Conservation (phyloP, 768 basidiomycete genomes). For the Dacryopinax spathularia region DNA sequence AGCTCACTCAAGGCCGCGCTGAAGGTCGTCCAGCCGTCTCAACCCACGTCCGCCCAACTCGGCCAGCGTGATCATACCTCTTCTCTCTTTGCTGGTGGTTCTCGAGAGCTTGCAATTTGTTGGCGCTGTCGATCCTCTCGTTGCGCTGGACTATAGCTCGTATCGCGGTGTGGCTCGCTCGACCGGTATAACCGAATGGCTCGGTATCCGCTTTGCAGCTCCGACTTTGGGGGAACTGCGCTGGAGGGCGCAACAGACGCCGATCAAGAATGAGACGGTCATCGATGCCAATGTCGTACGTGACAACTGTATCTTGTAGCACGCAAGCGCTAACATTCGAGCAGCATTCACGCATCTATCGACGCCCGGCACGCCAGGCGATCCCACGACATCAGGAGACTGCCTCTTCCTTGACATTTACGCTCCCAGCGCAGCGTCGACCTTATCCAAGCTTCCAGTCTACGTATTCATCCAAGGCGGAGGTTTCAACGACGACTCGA, state of each 20-base stretch:
- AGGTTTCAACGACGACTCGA: conserved; percentile 6
- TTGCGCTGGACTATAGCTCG: not conserved
- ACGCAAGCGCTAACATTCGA: not conserved
- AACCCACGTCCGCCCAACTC: too few species aligned
- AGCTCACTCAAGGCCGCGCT: too few species aligned
- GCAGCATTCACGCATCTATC: not conserved
- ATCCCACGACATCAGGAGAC: conserved; percentile 5
- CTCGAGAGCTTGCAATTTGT: not conserved
- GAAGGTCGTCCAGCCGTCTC: too few species aligned
- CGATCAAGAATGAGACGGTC: not conserved
- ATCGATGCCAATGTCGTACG: not conserved
- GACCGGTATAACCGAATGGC: not conserved
- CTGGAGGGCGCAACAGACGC: not conserved
- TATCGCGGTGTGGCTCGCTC: not conserved
- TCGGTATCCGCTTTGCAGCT: not conserved
- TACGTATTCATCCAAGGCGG: conserved; percentile 14
- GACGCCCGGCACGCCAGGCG: not conserved
- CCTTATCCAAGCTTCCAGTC: conserved; percentile 10
- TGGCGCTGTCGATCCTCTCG: not conserved
- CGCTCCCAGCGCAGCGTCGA: conserved; percentile 10
- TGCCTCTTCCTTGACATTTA: conserved; percentile 12
- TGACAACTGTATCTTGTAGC: not conserved
- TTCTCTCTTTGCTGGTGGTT: not conserved
- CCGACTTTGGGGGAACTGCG: not conserved
- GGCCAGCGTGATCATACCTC: too few species aligned